Base-by-base conservation (phyloP, 495 filamentous ascomycete species). In the Penicillium ucsense region DNA sequence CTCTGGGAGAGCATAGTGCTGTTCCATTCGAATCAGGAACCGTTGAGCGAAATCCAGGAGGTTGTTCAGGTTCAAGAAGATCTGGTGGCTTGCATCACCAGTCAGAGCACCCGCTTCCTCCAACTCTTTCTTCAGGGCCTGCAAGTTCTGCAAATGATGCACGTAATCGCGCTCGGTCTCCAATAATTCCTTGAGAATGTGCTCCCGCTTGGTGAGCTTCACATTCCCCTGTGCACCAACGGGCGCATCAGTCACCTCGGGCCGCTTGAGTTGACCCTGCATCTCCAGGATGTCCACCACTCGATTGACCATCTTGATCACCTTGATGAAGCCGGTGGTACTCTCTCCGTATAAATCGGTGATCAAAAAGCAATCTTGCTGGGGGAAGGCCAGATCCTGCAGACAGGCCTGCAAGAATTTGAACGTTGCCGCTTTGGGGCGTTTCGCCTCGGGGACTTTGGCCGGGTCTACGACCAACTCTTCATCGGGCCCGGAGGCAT, bases 281-380 rank as follows among this genome's bases (percentile, higher is more conserved):
- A 81, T 66, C 50, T 90, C 81, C 32, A 92, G 79, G 29, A 89
- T 79, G 61, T 98, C 91, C 42, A 97, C 75, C 31, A 98, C 91
- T 51, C 82, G 81, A 58, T 92, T 94, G 44, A 98, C 84, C 49
- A 84, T 82, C 62, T 79, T 82, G 36, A 81, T 86, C 35, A 95
- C 90, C 79, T 97, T 98, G 45, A 95, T 91, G 62, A 98, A 96
- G 2, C 92, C 92, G 30, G 89, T 95, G 0, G 92, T 98, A 67
- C 95, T 91, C 48, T 89, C 84, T 5, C 88, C 88, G 62, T 92
- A 90, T 3, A 98, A 70, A 62, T 98, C 91, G 46, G 81, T 84
- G 52, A 97, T 85, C 54, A 95, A 80, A 61, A 97, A 98, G 53
- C 85, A 88, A 41, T 96, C 90, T 39, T 82, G 77, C 20, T 86